These are phyloP conservation scores for Rhizopus stolonifer DNA, from an alignment of 371 early-diverging fungal genomes.

Conservation along the genomic window DNA sequence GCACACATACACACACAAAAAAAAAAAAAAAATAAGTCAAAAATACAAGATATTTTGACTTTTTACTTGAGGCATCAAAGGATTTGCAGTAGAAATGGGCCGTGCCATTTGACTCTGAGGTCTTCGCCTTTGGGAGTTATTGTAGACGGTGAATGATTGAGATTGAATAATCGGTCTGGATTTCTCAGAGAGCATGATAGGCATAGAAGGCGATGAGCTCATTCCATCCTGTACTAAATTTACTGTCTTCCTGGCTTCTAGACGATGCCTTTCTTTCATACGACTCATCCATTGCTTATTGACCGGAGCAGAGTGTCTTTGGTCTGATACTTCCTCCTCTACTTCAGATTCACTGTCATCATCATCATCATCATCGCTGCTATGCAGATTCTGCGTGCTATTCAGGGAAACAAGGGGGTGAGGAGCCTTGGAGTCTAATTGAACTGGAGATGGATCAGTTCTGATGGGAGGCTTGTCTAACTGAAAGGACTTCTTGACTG, in stretches of 20 bases:
- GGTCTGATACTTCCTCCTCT: neutral
- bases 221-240: slow-evolving; percentile 7
- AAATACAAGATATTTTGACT: neutral
- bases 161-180: slow-evolving; percentile 14
- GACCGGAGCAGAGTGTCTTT: neutral
- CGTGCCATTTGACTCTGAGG: neutral
- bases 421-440: too few species aligned
- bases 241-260: slow-evolving; percentile 13
- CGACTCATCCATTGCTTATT: slow-evolving; percentile 15
- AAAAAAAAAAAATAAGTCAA: too few species aligned
- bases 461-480: too few species aligned
- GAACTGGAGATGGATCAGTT: too few species aligned
- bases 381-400: neutral
- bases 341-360: neutral
- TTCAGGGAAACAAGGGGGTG: too few species aligned
- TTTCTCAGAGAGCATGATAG: slow-evolving; percentile 4
- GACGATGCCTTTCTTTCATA: slow-evolving; percentile 33
- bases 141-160: slow-evolving; percentile 12
- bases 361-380: neutral
- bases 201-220: slow-evolving; percentile 25
- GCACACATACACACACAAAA: too few species aligned
- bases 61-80: neutral
- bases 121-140: neutral
- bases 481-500: too few species aligned
- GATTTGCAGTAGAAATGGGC: neutral